phyloP scores from a whole-genome alignment of 2,329 filamentous ascomycete species.

The Cladosporium phlei region DNA sequence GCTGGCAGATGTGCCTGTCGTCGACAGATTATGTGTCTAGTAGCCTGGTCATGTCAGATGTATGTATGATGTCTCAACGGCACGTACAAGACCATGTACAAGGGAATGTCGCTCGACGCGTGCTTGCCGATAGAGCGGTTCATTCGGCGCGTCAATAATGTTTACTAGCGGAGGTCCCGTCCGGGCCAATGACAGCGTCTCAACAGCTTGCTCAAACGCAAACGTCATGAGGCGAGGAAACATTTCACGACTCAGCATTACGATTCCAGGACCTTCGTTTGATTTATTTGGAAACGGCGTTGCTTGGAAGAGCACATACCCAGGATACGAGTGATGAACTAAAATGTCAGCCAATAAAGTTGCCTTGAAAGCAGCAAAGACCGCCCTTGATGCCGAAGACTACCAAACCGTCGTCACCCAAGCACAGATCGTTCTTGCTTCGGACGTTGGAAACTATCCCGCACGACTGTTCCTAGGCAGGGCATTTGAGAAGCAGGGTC shows the following conservation, averaged over 20 bases:
- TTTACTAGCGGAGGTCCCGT: too few species aligned
- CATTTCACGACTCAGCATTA: not conserved
- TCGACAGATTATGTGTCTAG: not conserved
- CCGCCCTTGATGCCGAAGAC: slow-evolving; percentile 71
- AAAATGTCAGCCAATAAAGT: slow-evolving; percentile 56
- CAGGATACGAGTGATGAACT: slow-evolving; percentile 2
- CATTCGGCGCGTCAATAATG: too few species aligned
- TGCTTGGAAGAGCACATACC: not conserved
- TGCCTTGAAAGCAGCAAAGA: slow-evolving; percentile 74
- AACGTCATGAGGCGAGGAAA: slow-evolving; percentile 7
- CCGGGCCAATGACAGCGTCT: too few species aligned
- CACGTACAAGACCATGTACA: too few species aligned
- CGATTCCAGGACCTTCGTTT: not conserved
- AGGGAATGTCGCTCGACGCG: too few species aligned
- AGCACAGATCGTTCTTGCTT: slow-evolving; percentile 63
- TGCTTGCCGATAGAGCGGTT: too few species aligned
- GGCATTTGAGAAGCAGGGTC: slow-evolving; percentile 70
- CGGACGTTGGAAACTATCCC: slow-evolving; percentile 76
- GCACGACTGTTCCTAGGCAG: slow-evolving; percentile 86
- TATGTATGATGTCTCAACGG: too few species aligned
- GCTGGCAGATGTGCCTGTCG: not conserved
- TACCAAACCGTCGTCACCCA: slow-evolving; percentile 71
- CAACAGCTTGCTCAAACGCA: slow-evolving; percentile 1
- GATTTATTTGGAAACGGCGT: not conserved
- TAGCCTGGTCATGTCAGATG: slow-evolving; percentile 3